Base-by-base conservation (phyloP, 2,329 filamentous ascomycete genomes). In the Cordyceps tenuipes region DNA sequence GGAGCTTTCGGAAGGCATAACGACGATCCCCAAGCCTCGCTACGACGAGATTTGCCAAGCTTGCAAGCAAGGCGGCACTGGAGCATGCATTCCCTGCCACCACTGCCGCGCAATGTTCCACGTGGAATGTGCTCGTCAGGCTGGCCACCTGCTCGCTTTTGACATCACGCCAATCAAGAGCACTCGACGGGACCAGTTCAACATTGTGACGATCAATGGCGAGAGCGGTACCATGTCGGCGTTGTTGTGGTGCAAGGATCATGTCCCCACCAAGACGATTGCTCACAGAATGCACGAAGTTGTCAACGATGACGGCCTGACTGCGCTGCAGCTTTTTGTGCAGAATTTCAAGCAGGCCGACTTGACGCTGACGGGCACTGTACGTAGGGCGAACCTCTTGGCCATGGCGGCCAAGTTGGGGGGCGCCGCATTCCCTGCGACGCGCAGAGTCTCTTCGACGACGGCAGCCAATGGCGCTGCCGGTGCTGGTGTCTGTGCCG, bases 301-400 rank as follows among this genome's bases (percentile, higher is more conserved):
- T 23, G 85, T 88, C 12, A 85, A 87, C 59, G 85, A 88, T 21
- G 79, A 79, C n/a, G 85, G 85, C n/a, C 74, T 85, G 57, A 95
- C 87, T 66, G 91, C 90, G 10, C 76, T 99, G 54, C 91, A 97
- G 71, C 79, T 96, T 29, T 99, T 89, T 70, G 90, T 88, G 49
- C 87, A 88, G 65, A 91, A 87, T 61, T 97, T 91, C 78, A 99
- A 99, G 73, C 93, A 97, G 74, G 93, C 94, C 9, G 94, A 99
- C 70, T 82, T 93, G 46, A 85, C 89, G 3, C 77, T 97, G 66
- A 97, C 92, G 2, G 94, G 94, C 31, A 97, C 93, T 19, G 90
- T 94, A 23, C 88, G 94, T 59, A 97, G 96, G 73, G 93, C 94
- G 23, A 94, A 90, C 62, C 81, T 94, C 47, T 82, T 87, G 68